A percentile compares a stretch with the other conserved stretches of the same genome.
Evolutionary conservation across 768 basidiomycete species (phyloP).

Genomic region (Agaricus blazei): DNA sequence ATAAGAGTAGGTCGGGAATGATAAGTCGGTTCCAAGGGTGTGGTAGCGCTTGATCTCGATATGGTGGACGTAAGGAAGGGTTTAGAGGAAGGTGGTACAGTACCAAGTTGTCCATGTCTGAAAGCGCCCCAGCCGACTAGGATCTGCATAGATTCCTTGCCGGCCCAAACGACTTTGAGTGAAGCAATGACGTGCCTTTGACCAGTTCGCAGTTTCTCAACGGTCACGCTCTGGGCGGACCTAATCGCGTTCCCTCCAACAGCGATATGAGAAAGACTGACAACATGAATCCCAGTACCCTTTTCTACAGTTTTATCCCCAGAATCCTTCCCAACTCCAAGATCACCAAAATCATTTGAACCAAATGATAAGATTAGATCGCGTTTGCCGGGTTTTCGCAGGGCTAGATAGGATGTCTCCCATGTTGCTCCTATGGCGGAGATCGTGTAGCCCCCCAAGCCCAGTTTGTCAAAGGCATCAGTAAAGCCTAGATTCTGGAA

Average conservation of each 20-base stretch:
- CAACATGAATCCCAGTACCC: constrained; percentile 29
- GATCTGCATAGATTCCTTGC: constrained; percentile 18
- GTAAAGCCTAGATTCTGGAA: constrained; percentile 46
- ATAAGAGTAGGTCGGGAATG: constrained; percentile 22
- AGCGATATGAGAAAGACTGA: constrained; percentile 37
- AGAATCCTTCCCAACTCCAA: constrained; percentile 46
- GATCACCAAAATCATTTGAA: constrained; percentile 77
- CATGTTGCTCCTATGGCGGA: constrained; percentile 63
- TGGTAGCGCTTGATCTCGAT: neutral
- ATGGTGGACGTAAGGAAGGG: neutral
- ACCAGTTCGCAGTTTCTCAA: constrained; percentile 53
- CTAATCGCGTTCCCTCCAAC: constrained; percentile 17
- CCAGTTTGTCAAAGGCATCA: constrained; percentile 25
- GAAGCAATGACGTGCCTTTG: constrained; percentile 66
- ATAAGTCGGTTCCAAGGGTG: neutral
- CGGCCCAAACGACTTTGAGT: constrained; percentile 23
- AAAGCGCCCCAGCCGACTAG: constrained; percentile 80
- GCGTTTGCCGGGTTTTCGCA: constrained; percentile 34
- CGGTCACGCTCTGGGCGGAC: constrained; percentile 17
- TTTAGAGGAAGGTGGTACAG: constrained; percentile 10
- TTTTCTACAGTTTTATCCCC: neutral
- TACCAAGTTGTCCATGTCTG: constrained; percentile 82
- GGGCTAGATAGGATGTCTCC: constrained; percentile 78
- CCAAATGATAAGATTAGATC: constrained; percentile 78
- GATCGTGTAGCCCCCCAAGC: constrained; percentile 36